Conservation (phyloP, 768 basidiomycete genomes). For the Dendrothele bispora region DNA sequence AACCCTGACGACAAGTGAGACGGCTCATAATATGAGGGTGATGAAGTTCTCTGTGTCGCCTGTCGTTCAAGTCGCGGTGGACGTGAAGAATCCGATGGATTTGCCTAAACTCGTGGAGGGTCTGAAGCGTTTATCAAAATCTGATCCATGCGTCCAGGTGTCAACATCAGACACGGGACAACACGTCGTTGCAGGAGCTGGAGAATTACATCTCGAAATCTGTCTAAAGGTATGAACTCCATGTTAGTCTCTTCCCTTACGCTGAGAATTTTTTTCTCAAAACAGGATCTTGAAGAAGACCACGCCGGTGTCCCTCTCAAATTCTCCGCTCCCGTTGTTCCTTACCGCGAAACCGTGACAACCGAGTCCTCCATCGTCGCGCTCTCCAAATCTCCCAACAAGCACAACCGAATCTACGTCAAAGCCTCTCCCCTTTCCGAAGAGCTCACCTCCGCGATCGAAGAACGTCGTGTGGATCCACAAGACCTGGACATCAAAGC, state of each 20-base stretch:
- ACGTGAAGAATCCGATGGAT: slow-evolving; percentile 99
- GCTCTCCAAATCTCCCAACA: slow-evolving; percentile 99
- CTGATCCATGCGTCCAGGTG: slow-evolving; percentile 97
- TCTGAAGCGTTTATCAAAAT: slow-evolving; percentile 99
- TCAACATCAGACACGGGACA: slow-evolving; percentile 91
- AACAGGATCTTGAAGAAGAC: slow-evolving; percentile 95
- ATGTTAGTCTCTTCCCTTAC: not conserved
- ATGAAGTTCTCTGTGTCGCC: slow-evolving; percentile 99
- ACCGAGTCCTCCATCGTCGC: slow-evolving; percentile 94
- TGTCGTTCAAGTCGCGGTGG: slow-evolving; percentile 97
- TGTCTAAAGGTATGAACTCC: slow-evolving; percentile 79
- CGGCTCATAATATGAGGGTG: slow-evolving; percentile 99
- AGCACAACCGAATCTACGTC: slow-evolving; percentile 97
- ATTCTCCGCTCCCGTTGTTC: slow-evolving; percentile 96
- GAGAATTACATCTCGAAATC: slow-evolving; percentile 98
- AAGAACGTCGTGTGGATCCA: slow-evolving; percentile 76
- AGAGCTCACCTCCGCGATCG: slow-evolving; percentile 91
- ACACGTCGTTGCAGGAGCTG: slow-evolving; percentile 98
- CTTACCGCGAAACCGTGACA: slow-evolving; percentile 96
- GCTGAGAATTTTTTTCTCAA: slow-evolving; percentile 6
- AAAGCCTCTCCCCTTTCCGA: slow-evolving; percentile 93
- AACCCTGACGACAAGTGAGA: slow-evolving; percentile 95
- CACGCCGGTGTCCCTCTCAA: slow-evolving; percentile 99
- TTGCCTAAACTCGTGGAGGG: slow-evolving; percentile 99
- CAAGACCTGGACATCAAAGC: slow-evolving; percentile 98